These are phyloP conservation scores for Flaveria linearis DNA, from an alignment of 129 eudicot species.

Conservation along the genomic window DNA sequence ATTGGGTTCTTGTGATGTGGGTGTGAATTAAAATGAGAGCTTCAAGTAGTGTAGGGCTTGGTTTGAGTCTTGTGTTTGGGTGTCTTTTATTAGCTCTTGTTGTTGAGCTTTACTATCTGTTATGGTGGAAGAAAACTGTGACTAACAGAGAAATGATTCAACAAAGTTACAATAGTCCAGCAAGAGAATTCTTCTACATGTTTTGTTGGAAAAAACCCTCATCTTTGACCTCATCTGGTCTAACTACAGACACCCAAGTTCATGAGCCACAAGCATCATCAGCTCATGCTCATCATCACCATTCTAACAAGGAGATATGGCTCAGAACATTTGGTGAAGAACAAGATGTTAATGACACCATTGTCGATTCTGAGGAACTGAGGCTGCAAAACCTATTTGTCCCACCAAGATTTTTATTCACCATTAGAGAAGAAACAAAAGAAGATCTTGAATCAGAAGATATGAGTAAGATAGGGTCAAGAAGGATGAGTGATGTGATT, in stretches of 20 bases:
- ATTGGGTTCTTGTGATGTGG: slow-evolving; percentile 17
- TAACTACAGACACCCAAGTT: slow-evolving; percentile 43
- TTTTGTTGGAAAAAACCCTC: slow-evolving; percentile 65
- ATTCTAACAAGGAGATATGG: slow-evolving; percentile 43
- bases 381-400: slow-evolving; percentile 22
- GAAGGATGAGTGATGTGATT: slow-evolving; percentile 55
- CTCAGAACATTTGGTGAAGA: slow-evolving; percentile 47
- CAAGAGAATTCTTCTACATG: slow-evolving; percentile 53
- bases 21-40: slow-evolving; percentile 30
- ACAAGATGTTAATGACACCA: slow-evolving; percentile 20
- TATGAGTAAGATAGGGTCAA: slow-evolving; percentile 41
- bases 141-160: slow-evolving; percentile 39
- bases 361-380: slow-evolving; percentile 39
- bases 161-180: slow-evolving; percentile 43
- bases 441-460: slow-evolving; percentile 85
- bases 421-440: slow-evolving; percentile 77
- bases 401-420: slow-evolving; percentile 79
- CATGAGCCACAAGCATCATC: slow-evolving; percentile 53
- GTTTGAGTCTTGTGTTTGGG: slow-evolving; percentile 68
- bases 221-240: slow-evolving; percentile 46
- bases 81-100: slow-evolving; percentile 63
- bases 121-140: slow-evolving; percentile 83
- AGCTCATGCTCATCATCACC: not conserved
- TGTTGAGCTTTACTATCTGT: slow-evolving; percentile 69
- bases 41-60: slow-evolving; percentile 62